A percentile compares a stretch with the other conserved stretches of the same genome.
These are phyloP conservation scores for Logfia minima DNA, from an alignment of 129 eudicot genomes.

Conservation along the genomic window DNA sequence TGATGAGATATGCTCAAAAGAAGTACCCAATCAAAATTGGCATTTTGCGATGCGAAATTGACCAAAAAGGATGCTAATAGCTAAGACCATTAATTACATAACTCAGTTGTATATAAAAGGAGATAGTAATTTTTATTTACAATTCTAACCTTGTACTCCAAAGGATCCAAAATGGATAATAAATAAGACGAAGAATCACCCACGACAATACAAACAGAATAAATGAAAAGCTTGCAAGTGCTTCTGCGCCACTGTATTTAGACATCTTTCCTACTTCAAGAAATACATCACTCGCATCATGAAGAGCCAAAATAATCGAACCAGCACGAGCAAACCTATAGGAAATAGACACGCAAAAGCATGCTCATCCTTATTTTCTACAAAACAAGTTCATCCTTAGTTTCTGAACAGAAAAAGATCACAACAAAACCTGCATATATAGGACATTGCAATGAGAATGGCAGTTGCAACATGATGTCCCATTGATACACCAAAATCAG, in stretches of 20 bases:
- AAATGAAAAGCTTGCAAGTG: slow-evolving; percentile 83
- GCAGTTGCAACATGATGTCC: slow-evolving; percentile 83
- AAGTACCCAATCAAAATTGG: not conserved
- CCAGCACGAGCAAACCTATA: slow-evolving; percentile 86
- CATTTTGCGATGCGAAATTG: not conserved
- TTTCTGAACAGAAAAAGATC: not conserved
- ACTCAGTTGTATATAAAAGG: not conserved
- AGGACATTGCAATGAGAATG: slow-evolving; percentile 71
- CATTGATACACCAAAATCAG: slow-evolving; percentile 94
- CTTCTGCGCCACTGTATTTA: slow-evolving; percentile 78
- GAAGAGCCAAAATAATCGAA: slow-evolving; percentile 82
- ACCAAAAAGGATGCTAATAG: not conserved
- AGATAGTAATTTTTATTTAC: not conserved
- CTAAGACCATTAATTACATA: not conserved
- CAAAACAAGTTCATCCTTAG: slow-evolving; percentile 4
- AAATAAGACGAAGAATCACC: slow-evolving; percentile 83
- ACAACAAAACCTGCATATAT: slow-evolving; percentile 54
- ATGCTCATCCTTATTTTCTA: not conserved
- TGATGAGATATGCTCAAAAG: not conserved
- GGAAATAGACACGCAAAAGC: not conserved
- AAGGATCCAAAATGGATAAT: slow-evolving; percentile 84
- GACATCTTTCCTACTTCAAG: slow-evolving; percentile 94
- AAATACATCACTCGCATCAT: slow-evolving; percentile 92
- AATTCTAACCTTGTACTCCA: slow-evolving; percentile 85
- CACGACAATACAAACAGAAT: slow-evolving; percentile 83